Base-by-base conservation (phyloP, 2,329 filamentous ascomycete genomes). In the Aspergillus ruber region DNA sequence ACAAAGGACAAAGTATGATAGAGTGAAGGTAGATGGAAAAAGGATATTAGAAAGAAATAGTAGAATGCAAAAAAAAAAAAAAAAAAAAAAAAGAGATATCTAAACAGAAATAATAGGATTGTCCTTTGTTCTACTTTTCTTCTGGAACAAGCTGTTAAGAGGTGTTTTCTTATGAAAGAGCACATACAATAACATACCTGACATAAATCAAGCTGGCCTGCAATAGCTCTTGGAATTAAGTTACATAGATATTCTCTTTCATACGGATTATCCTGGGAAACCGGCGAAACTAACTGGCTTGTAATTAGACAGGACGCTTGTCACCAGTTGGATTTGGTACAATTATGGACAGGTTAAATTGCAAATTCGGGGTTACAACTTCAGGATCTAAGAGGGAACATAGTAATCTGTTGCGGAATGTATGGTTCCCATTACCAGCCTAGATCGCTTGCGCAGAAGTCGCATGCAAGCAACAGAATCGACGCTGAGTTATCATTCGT, bases 361-460 rank as follows among this genome's bases (percentile, higher is more conserved):
- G 33, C 33, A 17, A n/a, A 10, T 39, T 20, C 17, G 18, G 12
- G 2, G 36, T 13, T 39, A 20, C 10, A 12, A 39, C 43, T 51
- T 47, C 38, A 45, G 32, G 13, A 50, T 49, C 45, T 51, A 54
- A 43, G 48, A 29, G 48, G 49, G 46, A 45, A 50, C 47, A 42
- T 44, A 48, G 41, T 35, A 46, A 48, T 18, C 41, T 53, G 33
- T 13, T 23, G 39, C 20, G 46, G 36, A 44, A 21, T 48, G 42
- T 44, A 47, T 43, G 40, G 48, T 50, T 52, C 49, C 51, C 49
- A 55, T 52, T 52, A 55, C 50, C 54, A 57, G 54, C 53, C 50
- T 56, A 57, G 53, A 56, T 51, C 51, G 51, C 49, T 56, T 58
- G 48, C 56, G 57, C 55, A 58, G 42, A 47, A 56, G 45, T 48